phyloP scores from a whole-genome alignment of 1,284 basidiomycete genomes.

The Tilletia walkeri region DNA sequence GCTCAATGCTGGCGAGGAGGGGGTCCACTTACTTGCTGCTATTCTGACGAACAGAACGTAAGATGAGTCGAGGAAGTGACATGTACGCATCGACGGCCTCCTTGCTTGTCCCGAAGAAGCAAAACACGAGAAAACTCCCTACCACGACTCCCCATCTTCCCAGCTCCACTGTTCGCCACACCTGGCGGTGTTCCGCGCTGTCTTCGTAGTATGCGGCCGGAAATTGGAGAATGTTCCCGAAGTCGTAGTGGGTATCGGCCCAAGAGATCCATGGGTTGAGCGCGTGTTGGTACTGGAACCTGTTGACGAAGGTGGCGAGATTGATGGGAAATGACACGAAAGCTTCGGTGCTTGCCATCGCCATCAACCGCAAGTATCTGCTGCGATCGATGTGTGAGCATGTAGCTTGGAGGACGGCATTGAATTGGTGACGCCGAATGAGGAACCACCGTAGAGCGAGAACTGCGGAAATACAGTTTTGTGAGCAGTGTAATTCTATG shows the following conservation, averaged over 20 bases:
- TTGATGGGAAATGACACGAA: not conserved
- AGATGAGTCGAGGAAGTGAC: not conserved
- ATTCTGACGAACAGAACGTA: no score
- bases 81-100: not conserved
- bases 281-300: not conserved
- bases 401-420: not conserved
- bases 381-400: not conserved
- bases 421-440: not conserved
- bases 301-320: not conserved
- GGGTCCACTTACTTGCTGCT: no score
- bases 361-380: conserved; percentile 4
- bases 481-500: no score
- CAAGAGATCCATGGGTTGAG: conserved; percentile 1
- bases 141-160: not conserved
- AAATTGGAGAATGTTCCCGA: conserved; percentile 3
- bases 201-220: not conserved
- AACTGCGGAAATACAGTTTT: not conserved
- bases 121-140: not conserved
- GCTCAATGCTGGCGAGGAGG: no score
- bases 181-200: not conserved
- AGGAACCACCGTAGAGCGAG: not conserved
- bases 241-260: not conserved
- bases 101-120: not conserved
- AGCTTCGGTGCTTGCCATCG: conserved; percentile 1
- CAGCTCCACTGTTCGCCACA: not conserved